These are phyloP conservation scores for Primulina tabacum DNA, from an alignment of 257 asterid species.

Conservation along the genomic window DNA sequence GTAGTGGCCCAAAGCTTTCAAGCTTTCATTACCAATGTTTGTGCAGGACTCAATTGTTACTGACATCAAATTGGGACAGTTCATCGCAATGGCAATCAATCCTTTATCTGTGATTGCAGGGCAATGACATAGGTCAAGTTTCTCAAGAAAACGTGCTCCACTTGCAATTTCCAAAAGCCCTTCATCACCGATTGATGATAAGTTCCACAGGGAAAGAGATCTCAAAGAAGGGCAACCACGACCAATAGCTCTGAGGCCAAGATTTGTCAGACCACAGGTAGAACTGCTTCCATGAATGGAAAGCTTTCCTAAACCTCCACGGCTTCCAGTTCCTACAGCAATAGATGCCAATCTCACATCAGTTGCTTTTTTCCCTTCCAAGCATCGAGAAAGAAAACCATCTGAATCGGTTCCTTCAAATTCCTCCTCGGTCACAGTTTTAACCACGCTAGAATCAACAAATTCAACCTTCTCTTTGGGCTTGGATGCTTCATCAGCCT, in stretches of 20 bases:
- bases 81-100: slow-evolving; percentile 58
- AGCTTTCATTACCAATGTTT: slow-evolving; percentile 66
- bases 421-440: slow-evolving; percentile 21
- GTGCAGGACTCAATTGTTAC: slow-evolving; percentile 74
- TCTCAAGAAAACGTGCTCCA: slow-evolving; percentile 67
- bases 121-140: slow-evolving; percentile 75
- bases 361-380: slow-evolving; percentile 86
- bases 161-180: slow-evolving; percentile 71
- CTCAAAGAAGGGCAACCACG: slow-evolving; percentile 72
- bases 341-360: slow-evolving; percentile 88
- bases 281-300: slow-evolving; percentile 66
- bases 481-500: not conserved
- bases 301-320: slow-evolving; percentile 93
- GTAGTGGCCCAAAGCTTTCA: slow-evolving; percentile 56
- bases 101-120: slow-evolving; percentile 70
- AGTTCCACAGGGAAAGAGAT: slow-evolving; percentile 72
- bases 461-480: slow-evolving; percentile 21
- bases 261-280: slow-evolving; percentile 54
- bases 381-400: slow-evolving; percentile 73
- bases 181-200: slow-evolving; percentile 66
- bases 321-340: slow-evolving; percentile 66
- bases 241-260: slow-evolving; percentile 78
- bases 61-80: slow-evolving; percentile 62
- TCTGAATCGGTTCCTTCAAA: slow-evolving; percentile 30
- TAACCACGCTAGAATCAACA: slow-evolving; percentile 1